phyloP scores from a whole-genome alignment of 371 early-diverging fungal species.

The Circinella umbellata region DNA sequence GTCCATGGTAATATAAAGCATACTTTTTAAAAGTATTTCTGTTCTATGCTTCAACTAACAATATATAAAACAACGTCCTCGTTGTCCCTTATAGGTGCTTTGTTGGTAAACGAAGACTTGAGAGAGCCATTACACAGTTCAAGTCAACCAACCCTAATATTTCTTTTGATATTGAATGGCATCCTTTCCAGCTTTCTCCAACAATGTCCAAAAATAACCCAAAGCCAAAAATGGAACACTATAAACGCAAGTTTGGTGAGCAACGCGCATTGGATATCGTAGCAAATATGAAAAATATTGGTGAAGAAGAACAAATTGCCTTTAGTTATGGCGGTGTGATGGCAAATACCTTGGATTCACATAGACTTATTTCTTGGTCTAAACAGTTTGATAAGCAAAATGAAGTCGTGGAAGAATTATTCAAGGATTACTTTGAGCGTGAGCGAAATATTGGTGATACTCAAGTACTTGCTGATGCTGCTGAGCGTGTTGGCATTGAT shows the following conservation, averaged over 20 bases:
- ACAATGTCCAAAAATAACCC: slow-evolving; percentile 42
- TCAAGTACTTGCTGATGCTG: slow-evolving; percentile 59
- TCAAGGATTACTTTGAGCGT: slow-evolving; percentile 70
- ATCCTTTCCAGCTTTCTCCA: slow-evolving; percentile 70
- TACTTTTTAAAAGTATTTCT: not conserved
- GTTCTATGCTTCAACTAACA: not conserved
- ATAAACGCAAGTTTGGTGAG: slow-evolving; percentile 65
- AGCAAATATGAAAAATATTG: slow-evolving; percentile 57
- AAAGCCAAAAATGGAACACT: slow-evolving; percentile 51
- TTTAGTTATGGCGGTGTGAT: slow-evolving; percentile 63
- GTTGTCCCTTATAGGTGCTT: slow-evolving; percentile 49
- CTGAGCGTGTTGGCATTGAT: slow-evolving; percentile 66
- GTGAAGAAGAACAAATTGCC: slow-evolving; percentile 45
- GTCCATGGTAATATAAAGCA: slow-evolving; percentile 15
- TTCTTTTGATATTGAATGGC: slow-evolving; percentile 58
- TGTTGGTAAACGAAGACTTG: slow-evolving; percentile 71
- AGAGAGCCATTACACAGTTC: slow-evolving; percentile 61
- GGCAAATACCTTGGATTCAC: slow-evolving; percentile 71
- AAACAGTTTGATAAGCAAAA: slow-evolving; percentile 54
- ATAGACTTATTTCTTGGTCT: slow-evolving; percentile 71
- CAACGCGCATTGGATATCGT: slow-evolving; percentile 48
- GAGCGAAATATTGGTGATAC: slow-evolving; percentile 63
- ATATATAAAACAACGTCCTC: not conserved
- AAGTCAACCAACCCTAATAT: slow-evolving; percentile 54
- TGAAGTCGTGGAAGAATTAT: slow-evolving; percentile 64